Conservation (phyloP, 2,329 filamentous ascomycete genomes). For the Bertia moriformis region DNA sequence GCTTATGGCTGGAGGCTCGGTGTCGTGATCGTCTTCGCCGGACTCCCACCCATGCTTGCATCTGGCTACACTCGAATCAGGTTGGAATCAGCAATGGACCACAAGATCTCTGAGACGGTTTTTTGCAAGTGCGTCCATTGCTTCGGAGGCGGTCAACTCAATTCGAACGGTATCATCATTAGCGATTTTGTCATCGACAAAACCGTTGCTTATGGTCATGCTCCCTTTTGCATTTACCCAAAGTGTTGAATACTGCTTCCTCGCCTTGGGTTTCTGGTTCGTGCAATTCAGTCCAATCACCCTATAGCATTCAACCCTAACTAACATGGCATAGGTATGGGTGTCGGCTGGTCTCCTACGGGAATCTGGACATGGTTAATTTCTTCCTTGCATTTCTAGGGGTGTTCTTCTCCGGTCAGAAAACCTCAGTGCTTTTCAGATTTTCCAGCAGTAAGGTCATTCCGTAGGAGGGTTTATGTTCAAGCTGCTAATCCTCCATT, state of each 20-base stretch:
- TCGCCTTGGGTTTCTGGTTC: constrained; percentile 44
- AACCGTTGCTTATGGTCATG: constrained; percentile 38
- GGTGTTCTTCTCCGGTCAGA: constrained; percentile 52
- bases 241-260: constrained; percentile 48
- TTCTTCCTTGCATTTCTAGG: constrained; percentile 51
- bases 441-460: too few species aligned
- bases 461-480: too few species aligned
- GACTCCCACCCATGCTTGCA: constrained; percentile 21
- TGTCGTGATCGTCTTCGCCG: constrained; percentile 24
- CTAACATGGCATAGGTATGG: too few species aligned
- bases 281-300: too few species aligned
- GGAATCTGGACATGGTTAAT: constrained; percentile 27
- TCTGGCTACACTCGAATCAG: constrained; percentile 25
- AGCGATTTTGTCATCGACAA: constrained; percentile 52
- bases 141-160: constrained; percentile 26
- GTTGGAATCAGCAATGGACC: constrained; percentile 23
- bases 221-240: constrained; percentile 57
- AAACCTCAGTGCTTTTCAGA: constrained; percentile 51
- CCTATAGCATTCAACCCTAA: too few species aligned
- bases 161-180: constrained; percentile 32
- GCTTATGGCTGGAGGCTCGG: constrained; percentile 27
- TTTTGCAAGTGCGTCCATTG: constrained; percentile 24
- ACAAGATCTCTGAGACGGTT: constrained; percentile 17
- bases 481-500: too few species aligned
- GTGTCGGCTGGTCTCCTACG: constrained; percentile 35